Base-by-base conservation (phyloP, 176 grass and related monocot species). In the barley (Hordeum vulgare) region DNA sequence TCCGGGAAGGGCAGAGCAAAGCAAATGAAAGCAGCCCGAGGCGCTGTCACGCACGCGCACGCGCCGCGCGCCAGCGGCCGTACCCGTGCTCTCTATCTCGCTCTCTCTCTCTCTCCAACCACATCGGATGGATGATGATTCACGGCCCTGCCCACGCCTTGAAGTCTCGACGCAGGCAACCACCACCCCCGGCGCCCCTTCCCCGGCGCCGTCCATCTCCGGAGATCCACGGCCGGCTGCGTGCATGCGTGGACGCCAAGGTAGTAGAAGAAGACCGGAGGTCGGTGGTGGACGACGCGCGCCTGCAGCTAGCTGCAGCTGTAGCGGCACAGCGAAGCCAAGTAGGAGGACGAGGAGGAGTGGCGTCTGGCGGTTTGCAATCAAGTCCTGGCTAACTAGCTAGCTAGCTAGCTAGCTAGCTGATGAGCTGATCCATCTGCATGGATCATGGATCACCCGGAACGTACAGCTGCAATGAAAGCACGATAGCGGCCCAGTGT, bases 391-490 rank as follows among this genome's bases (percentile, higher is more conserved):
- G 18, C 21, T 11, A 21, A 20, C 17, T 63, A 27, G 61, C n/a
- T n/a, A n/a, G n/a, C n/a, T n/a, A n/a, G n/a, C n/a, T n/a, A n/a
- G n/a, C n/a, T n/a, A n/a, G n/a, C n/a, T n/a, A n/a, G n/a, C n/a
- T n/a, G n/a, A n/a, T n/a, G n/a, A n/a, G n/a, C 18, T 66, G 31
- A 66, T 66, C 31, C 33, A 33, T 14, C 21, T 56, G 6, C 53
- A 56, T 51, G 26, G 60, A 66, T 34, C 57, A 73, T 26, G 85
- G 26, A 77, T 80, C 60, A 68, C 61, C 63, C 27, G 9, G 65
- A 28, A n/a, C 58, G 42, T 36, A 51, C 67, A 67, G 81, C 86
- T 8, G 87, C 87, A 89, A 81, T 57, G 77, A 89, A 89, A 84
- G 87, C 75, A 12, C 20, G 7, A 15, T 53, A 20, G 13, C 45